Evolutionary conservation across 208 protist genomes (phyloP).

Genomic region (Perkinsela sp.): DNA sequence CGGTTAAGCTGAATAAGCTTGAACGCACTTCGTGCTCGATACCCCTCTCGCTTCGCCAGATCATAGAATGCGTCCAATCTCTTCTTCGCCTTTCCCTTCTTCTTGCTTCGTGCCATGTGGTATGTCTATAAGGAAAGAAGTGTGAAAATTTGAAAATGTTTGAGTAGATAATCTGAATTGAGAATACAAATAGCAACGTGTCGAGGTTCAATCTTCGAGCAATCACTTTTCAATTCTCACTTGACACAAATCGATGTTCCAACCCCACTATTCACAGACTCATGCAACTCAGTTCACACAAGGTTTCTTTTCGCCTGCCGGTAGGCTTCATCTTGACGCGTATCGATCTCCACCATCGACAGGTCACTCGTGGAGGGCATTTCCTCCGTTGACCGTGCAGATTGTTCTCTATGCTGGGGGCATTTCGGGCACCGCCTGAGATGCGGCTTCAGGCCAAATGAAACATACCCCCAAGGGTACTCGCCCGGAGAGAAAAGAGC

Average conservation of each 20-base stretch:
- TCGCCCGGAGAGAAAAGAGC: not conserved
- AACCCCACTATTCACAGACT: no score
- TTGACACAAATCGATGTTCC: no score
- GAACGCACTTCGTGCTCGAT: slow-evolving; percentile 89
- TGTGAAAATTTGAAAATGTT: not conserved
- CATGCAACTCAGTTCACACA: no score
- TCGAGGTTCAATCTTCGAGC: not conserved
- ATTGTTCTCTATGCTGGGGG: not conserved
- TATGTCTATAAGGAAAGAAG: slow-evolving; percentile 1
- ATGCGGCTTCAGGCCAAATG: not conserved
- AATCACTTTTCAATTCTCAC: no score
- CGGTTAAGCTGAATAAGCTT: slow-evolving; percentile 97
- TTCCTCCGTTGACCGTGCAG: not conserved
- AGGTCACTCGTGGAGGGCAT: not conserved
- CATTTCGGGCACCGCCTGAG: not conserved
- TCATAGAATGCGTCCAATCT: slow-evolving; percentile 84
- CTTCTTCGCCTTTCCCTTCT: slow-evolving; percentile 67
- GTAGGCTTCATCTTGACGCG: not conserved
- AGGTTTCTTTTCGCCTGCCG: not conserved
- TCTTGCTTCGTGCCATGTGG: slow-evolving; percentile 7
- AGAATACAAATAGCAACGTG: not conserved
- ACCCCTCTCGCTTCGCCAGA: slow-evolving; percentile 93
- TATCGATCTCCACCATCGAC: not conserved
- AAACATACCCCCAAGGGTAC: not conserved
- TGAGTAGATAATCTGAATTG: not conserved